Conservation (phyloP, 1,139 yeast genomes). For the Kodamaea fungicola region DNA sequence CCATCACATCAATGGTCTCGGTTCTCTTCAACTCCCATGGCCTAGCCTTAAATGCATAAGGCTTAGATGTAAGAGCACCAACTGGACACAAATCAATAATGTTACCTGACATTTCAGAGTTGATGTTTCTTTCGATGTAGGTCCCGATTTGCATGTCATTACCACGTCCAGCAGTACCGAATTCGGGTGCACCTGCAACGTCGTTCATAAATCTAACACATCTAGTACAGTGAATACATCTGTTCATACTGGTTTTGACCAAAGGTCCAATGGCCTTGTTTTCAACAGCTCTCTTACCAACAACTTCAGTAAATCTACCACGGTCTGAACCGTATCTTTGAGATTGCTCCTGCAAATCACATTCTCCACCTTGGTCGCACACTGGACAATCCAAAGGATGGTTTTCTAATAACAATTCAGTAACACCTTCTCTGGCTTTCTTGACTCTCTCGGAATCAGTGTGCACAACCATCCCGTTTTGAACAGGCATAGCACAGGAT, state of each 20-base stretch:
- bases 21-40: conserved; percentile 94
- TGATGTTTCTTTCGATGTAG: conserved; percentile 78
- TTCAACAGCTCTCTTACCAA: conserved; percentile 87
- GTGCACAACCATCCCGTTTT: conserved; percentile 83
- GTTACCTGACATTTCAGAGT: conserved; percentile 85
- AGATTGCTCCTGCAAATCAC: conserved; percentile 88
- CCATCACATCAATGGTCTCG: conserved; percentile 82
- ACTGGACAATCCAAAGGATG: conserved; percentile 93
- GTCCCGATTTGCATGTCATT: conserved; percentile 92
- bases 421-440: conserved; percentile 87
- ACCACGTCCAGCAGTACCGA: conserved; percentile 88
- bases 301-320: conserved; percentile 77
- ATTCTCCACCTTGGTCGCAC: conserved; percentile 94
- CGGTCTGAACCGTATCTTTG: conserved; percentile 83
- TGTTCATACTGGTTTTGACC: conserved; percentile 87
- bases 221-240: conserved; percentile 91
- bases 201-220: conserved; percentile 90
- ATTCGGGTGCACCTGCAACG: conserved; percentile 90
- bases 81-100: conserved; percentile 89
- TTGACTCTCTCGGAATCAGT: conserved; percentile 78
- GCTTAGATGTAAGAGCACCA: conserved; percentile 88
- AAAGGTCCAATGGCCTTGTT: conserved; percentile 89
- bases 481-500: conserved; percentile 89
- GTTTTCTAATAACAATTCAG: conserved; percentile 83
- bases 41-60: conserved; percentile 86